A percentile compares a stretch with the other conserved stretches of the same genome.
Conservation (phyloP, 2,329 filamentous ascomycete genomes). For the Bipolaris victoriae region DNA sequence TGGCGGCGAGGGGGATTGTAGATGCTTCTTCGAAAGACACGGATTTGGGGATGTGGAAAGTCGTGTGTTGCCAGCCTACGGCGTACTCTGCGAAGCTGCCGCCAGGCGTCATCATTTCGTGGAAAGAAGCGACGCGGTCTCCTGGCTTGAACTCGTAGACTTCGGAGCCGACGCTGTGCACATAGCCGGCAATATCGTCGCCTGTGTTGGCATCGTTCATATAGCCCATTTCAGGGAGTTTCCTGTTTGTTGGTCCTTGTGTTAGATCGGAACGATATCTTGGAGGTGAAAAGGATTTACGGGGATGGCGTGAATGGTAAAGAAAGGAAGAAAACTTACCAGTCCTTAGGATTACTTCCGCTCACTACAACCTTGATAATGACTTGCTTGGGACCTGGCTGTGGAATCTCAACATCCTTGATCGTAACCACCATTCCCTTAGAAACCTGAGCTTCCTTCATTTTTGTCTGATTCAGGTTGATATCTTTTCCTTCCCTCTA, state of each 20-base stretch:
- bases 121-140: slow-evolving; percentile 64
- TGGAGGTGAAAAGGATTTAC: too few relatives aligned
- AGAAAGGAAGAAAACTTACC: slow-evolving; percentile 34
- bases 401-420: slow-evolving; percentile 43
- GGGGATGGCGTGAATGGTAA: background rate
- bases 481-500: too few relatives aligned
- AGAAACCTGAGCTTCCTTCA: slow-evolving; percentile 53
- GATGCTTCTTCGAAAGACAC: slow-evolving; percentile 60
- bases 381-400: slow-evolving; percentile 43
- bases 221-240: slow-evolving; percentile 26
- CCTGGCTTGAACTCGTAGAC: slow-evolving; percentile 65
- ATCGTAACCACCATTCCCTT: slow-evolving; percentile 46
- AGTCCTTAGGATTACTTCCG: slow-evolving; percentile 58
- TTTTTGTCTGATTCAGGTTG: slow-evolving; percentile 19
- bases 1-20: slow-evolving; percentile 54
- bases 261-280: too few relatives aligned
- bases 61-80: slow-evolving; percentile 61
- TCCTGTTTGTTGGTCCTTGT: slow-evolving; percentile 25
- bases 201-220: slow-evolving; percentile 53
- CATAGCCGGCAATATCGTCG: slow-evolving; percentile 62
- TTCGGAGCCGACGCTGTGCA: slow-evolving; percentile 61
- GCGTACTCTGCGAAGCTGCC: slow-evolving; percentile 69
- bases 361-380: slow-evolving; percentile 50
- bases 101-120: slow-evolving; percentile 58
- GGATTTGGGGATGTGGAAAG: slow-evolving; percentile 60